phyloP scores from a whole-genome alignment of 2,329 filamentous ascomycete genomes.

The Onygenales sp. region DNA sequence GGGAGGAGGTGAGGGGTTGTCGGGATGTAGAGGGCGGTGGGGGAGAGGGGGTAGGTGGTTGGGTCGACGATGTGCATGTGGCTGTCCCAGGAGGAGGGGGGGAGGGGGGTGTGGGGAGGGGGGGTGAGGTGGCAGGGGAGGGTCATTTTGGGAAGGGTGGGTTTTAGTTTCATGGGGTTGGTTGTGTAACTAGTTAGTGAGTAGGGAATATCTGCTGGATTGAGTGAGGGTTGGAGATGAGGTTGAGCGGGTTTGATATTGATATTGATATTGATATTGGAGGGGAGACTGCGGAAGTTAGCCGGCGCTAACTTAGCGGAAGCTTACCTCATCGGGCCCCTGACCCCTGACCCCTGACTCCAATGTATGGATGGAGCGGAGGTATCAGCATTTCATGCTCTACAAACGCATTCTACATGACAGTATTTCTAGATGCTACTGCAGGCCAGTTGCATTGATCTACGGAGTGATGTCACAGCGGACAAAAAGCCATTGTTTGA shows the following conservation, averaged over 20 bases:
- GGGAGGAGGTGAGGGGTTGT: conserved; percentile 36
- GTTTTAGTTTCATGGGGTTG: background rate
- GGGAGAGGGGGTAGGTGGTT: conserved; percentile 38
- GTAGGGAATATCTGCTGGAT: too few species aligned
- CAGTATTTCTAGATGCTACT: too few species aligned
- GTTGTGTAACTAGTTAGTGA: too few species aligned
- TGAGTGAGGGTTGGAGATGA: background rate
- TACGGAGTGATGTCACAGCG: too few species aligned
- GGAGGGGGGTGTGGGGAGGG: conserved; percentile 19
- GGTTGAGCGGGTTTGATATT: background rate
- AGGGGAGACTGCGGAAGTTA: background rate
- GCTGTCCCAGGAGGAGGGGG: conserved; percentile 45
- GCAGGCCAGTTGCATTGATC: too few species aligned
- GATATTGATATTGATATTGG: background rate
- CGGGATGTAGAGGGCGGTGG: conserved; percentile 44
- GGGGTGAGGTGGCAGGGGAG: background rate
- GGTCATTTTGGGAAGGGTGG: too few species aligned
- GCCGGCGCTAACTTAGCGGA: background rate
- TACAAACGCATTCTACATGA: too few species aligned
- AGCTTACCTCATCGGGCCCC: background rate
- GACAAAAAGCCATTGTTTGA: too few species aligned
- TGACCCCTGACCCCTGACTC: too few species aligned
- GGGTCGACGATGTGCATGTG: conserved; percentile 57
- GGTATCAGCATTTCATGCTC: too few species aligned
- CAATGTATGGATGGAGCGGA: background rate